These are phyloP conservation scores for Litsea cubeba DNA, from an alignment of 164 flowering plant species.

Conservation along the genomic window DNA sequence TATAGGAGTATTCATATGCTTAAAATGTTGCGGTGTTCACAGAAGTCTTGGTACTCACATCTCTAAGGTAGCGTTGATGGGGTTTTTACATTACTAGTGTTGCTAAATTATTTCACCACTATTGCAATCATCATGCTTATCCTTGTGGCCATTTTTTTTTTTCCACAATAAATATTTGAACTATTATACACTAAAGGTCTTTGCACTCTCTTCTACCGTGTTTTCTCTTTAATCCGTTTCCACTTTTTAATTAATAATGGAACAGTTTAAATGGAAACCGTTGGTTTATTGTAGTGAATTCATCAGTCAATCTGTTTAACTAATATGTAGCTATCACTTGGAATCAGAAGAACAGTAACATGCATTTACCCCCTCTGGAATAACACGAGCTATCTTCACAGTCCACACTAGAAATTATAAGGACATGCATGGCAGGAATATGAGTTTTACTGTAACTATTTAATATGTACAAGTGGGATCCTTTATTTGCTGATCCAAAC, in stretches of 20 bases:
- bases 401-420: not conserved
- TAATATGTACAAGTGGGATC: too few species aligned
- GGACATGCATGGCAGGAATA: not conserved
- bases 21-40: slow-evolving; percentile 93
- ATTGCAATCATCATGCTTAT: not conserved
- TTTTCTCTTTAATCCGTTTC: too few species aligned
- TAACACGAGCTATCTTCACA: not conserved
- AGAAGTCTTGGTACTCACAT: slow-evolving; percentile 88
- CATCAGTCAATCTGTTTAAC: not conserved
- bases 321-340: not conserved
- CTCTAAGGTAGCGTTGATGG: slow-evolving; percentile 61
- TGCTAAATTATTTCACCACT: not conserved
- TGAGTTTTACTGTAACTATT: too few species aligned
- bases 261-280: not conserved
- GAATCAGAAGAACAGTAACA: not conserved
- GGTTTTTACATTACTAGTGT: not conserved
- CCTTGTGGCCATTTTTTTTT: too few species aligned
- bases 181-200: too few species aligned
- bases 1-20: slow-evolving; percentile 95
- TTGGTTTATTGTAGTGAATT: not conserved
- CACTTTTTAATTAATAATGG: too few species aligned
- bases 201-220: not conserved
- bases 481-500: not conserved
- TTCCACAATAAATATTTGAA: too few species aligned
- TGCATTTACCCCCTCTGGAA: not conserved